Conservation (phyloP, 805 yeast genomes). For the Naumovozyma baii region DNA sequence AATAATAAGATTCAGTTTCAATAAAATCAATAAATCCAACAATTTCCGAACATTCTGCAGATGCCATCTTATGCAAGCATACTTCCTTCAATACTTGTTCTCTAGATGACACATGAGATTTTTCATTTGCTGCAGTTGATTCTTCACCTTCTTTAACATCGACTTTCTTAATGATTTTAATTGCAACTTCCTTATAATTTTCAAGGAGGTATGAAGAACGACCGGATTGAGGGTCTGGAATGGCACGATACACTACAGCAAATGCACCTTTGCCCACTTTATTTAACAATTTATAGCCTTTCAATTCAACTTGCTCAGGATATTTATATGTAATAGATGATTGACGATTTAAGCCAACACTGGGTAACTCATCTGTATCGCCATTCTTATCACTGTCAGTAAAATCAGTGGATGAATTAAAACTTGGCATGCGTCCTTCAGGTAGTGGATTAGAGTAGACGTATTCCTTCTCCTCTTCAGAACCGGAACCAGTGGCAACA, state of each 20-base stretch:
- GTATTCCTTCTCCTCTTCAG: no score
- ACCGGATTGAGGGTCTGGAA: conserved; percentile 13
- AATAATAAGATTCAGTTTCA: conserved; percentile 50
- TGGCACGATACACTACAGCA: conserved; percentile 62
- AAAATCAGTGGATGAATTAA: no score
- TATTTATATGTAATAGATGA: conserved; percentile 6
- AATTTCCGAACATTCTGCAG: conserved; percentile 42
- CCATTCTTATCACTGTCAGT: no score
- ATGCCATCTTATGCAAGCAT: conserved; percentile 52
- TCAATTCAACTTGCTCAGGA: conserved; percentile 30
- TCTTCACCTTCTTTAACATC: conserved; percentile 31
- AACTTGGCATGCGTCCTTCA: no score
- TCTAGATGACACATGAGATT: conserved; percentile 3
- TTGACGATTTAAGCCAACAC: no score
- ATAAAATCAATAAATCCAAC: conserved; percentile 55
- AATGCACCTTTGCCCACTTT: conserved; percentile 77
- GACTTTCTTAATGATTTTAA: conserved; percentile 41
- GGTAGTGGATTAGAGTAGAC: no score
- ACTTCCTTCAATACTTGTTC: conserved; percentile 70
- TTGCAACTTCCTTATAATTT: conserved; percentile 32
- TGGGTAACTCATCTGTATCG: no score
- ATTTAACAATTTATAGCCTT: conserved; percentile 32
- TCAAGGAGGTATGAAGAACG: conserved; percentile 7
- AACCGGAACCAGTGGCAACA: not conserved
- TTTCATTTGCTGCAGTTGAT: not conserved